Conservation (phyloP, 148 eudicot species). For the Polygonum maritimum region DNA sequence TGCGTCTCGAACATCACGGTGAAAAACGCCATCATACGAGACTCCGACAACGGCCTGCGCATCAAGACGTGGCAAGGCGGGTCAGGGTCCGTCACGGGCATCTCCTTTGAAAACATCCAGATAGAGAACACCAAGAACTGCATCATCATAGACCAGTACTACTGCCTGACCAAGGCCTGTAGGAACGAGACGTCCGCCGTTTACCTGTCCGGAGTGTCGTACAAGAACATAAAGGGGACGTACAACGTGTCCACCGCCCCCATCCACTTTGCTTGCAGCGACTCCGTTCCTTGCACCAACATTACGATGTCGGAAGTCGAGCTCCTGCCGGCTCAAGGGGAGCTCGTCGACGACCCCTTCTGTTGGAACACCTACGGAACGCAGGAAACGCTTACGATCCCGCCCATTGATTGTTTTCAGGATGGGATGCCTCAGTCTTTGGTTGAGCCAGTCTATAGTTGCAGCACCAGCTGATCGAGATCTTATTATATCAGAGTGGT, state of each 20-base stretch:
- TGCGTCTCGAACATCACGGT: conserved; percentile 87
- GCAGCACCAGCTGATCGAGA: not conserved
- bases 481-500: not conserved
- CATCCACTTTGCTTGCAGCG: conserved; percentile 95
- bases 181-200: conserved; percentile 81
- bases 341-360: conserved; percentile 76
- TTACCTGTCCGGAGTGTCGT: conserved; percentile 60
- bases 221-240: conserved; percentile 82
- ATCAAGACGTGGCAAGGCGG: conserved; percentile 99
- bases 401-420: conserved; percentile 80
- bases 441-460: conserved; percentile 24
- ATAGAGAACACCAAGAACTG: conserved; percentile 86
- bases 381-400: conserved; percentile 77
- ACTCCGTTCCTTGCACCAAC: conserved; percentile 81
- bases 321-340: conserved; percentile 67
- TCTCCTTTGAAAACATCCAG: conserved; percentile 63
- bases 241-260: conserved; percentile 76
- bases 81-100: conserved; percentile 61
- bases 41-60: conserved; percentile 83
- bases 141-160: conserved; percentile 83
- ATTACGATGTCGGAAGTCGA: conserved; percentile 94
- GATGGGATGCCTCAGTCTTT: conserved; percentile 63
- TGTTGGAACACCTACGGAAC: conserved; percentile 94
- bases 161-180: conserved; percentile 67
- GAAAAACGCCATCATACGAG: conserved; percentile 48